Base-by-base conservation (phyloP, 805 yeast species). In the Ascoidea asiatica region DNA sequence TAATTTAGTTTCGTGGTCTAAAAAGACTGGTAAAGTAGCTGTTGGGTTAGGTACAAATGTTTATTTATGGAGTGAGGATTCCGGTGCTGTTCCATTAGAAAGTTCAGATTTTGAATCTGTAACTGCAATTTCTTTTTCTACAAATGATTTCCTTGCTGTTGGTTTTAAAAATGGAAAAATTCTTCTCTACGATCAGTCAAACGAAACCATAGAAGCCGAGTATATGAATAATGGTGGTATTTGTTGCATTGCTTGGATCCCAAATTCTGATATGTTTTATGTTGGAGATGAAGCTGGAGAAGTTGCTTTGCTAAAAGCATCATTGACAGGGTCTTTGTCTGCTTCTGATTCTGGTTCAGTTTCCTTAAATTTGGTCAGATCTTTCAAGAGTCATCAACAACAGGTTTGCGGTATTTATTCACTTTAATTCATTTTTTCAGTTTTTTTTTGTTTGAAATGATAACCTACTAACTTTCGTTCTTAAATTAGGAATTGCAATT, bases 1-100 rank as follows among this genome's bases (percentile, higher is more conserved):
- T 1, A 83, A 83, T 54, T 63, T 83, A 44, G 71, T 86, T 0
- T 72, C 86, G 4, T 86, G 95, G 95, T 76, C 88, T 0, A 56
- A 55, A 5, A 52, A 52, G 15, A 60, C 75, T 1, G 67, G 67
- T 38, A 64, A 63, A 20, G 62, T 85, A 0, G 79, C 80, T 0
- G 86, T 86, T 1, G 95, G 89, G 0, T 62, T 85, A 29, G 79
- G 76, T 0, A 53, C 65, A 3, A 60, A 69, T 4, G 79, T 74
- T 0, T 82, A 74, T 55, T 54, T 78, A 23, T 86, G 95, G 92
- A 68, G 73, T 11, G 75, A 70, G 41, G 58, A 56, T 7, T 56
- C 61, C 13, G 76, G 76, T 2, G 72, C 77, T 1, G 53, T 77
- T 22, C 64, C 65, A 17, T 58, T 69, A 5, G 56, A 64, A 15